phyloP scores from a whole-genome alignment of 495 filamentous ascomycete species.

The Margaritispora aquatica region DNA sequence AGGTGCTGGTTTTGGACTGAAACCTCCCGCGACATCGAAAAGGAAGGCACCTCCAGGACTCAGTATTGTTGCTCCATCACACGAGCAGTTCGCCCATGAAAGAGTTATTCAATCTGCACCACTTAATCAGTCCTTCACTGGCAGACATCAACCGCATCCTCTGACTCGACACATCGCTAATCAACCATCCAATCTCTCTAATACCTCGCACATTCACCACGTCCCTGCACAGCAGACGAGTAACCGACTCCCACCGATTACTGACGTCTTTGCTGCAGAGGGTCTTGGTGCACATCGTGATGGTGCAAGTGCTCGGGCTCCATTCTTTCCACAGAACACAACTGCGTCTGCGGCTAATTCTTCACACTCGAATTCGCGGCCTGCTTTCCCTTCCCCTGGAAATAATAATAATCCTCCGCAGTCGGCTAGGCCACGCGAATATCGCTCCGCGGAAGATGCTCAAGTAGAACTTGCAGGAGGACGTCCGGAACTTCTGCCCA shows the following conservation, averaged over 20 bases:
- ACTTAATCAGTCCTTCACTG: slow-evolving; percentile 92
- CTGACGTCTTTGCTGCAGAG: slow-evolving; percentile 86
- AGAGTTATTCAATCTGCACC: slow-evolving; percentile 96
- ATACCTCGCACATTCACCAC: slow-evolving; percentile 88
- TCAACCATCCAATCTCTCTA: slow-evolving; percentile 78
- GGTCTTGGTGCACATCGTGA: slow-evolving; percentile 57
- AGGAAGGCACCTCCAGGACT: slow-evolving; percentile 84
- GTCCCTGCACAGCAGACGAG: slow-evolving; percentile 81
- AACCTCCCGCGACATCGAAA: slow-evolving; percentile 60
- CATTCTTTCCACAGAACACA: slow-evolving; percentile 21
- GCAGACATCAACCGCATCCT: slow-evolving; percentile 75
- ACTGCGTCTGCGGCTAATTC: slow-evolving; percentile 49
- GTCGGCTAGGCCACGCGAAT: slow-evolving; percentile 69
- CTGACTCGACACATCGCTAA: slow-evolving; percentile 78
- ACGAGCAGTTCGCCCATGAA: slow-evolving; percentile 91
- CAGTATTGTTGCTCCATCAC: slow-evolving; percentile 94
- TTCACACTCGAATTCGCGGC: slow-evolving; percentile 60
- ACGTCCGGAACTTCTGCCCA: slow-evolving; percentile 82
- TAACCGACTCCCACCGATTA: slow-evolving; percentile 89
- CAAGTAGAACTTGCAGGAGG: slow-evolving; percentile 86
- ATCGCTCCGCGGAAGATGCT: slow-evolving; percentile 91
- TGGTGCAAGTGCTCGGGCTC: slow-evolving; percentile 22
- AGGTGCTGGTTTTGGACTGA: slow-evolving; percentile 47
- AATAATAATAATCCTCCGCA: slow-evolving; percentile 40
- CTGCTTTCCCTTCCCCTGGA: slow-evolving; percentile 75